Percentiles rank a stretch among this genome's conserved stretches.
Evolutionary conservation across 139 green algal species (phyloP).

Genomic region (Pseudopediastrum boryanum): DNA sequence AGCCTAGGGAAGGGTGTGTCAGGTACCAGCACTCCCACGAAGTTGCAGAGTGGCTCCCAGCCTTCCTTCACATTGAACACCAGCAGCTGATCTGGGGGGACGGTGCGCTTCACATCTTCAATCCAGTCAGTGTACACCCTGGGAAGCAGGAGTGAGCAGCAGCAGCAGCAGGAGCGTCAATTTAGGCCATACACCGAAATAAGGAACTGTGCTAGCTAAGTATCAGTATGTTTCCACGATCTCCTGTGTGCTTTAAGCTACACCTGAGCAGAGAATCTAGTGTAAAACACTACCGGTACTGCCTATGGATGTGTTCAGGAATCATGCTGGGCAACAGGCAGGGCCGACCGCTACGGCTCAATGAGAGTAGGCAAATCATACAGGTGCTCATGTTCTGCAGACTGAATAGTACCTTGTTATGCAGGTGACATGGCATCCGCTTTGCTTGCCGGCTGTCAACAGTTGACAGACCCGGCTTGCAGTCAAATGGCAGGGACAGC

Average conservation of each 20-base stretch:
- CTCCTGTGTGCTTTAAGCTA: neutral
- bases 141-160: neutral
- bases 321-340: too few relatives aligned
- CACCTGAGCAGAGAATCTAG: neutral
- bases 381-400: too few relatives aligned
- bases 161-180: conserved; percentile 3
- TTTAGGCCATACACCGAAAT: neutral
- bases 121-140: neutral
- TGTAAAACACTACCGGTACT: too few relatives aligned
- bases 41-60: conserved; percentile 39
- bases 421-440: too few relatives aligned
- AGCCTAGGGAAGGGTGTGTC: conserved; percentile 10
- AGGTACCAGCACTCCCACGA: conserved; percentile 30
- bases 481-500: too few relatives aligned
- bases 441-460: too few relatives aligned
- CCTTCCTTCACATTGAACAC: conserved; percentile 24
- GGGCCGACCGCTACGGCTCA: too few relatives aligned
- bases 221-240: neutral
- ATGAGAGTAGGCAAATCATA: too few relatives aligned
- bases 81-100: conserved; percentile 34
- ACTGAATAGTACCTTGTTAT: too few relatives aligned
- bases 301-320: too few relatives aligned
- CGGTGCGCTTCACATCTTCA: too few relatives aligned
- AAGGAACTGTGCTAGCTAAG: neutral
- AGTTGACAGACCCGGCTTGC: too few relatives aligned